Percentiles rank a stretch among this genome's conserved stretches.
Evolutionary conservation across 2,329 filamentous ascomycete genomes (phyloP).

Genomic region (Colletotrichum trifolii): DNA sequence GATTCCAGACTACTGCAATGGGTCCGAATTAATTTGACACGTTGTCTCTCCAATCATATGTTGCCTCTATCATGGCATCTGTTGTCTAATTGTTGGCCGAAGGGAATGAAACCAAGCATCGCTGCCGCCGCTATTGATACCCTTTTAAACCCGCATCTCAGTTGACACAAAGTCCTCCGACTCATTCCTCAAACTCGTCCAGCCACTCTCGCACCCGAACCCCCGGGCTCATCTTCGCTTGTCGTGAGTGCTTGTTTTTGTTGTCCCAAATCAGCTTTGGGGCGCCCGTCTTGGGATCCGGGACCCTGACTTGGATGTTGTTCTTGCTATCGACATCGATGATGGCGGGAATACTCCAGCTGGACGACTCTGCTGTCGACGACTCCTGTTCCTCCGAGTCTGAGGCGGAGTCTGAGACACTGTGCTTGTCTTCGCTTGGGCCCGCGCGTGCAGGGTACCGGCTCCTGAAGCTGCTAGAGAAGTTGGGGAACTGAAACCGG

Average conservation of each 20-base stretch:
- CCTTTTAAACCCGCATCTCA: too few relatives aligned
- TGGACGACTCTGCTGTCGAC: neutral
- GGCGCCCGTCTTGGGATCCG: neutral
- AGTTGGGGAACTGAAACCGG: neutral
- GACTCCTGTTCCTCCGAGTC: slow-evolving; percentile 4
- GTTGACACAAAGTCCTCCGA: neutral
- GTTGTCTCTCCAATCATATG: too few relatives aligned
- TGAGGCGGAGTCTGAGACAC: neutral
- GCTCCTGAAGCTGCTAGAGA: too few relatives aligned
- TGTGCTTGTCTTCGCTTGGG: neutral
- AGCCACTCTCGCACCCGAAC: slow-evolving; percentile 10
- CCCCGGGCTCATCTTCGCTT: neutral
- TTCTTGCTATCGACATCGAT: slow-evolving; percentile 27
- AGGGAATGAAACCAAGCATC: too few relatives aligned
- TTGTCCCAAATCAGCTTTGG: slow-evolving; percentile 5
- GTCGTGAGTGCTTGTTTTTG: slow-evolving; percentile 1
- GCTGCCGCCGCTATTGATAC: too few relatives aligned
- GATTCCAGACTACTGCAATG: too few relatives aligned
- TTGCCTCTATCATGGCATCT: too few relatives aligned
- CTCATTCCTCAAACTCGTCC: neutral
- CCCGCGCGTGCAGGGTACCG: neutral
- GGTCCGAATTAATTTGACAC: too few relatives aligned
- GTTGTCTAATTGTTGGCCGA: rapidly evolving
- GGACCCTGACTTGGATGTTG: slow-evolving; percentile 20
- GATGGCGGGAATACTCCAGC: slow-evolving; percentile 16